Conservation (phyloP, 805 yeast genomes). For the Blastobotrys peoriensis region DNA sequence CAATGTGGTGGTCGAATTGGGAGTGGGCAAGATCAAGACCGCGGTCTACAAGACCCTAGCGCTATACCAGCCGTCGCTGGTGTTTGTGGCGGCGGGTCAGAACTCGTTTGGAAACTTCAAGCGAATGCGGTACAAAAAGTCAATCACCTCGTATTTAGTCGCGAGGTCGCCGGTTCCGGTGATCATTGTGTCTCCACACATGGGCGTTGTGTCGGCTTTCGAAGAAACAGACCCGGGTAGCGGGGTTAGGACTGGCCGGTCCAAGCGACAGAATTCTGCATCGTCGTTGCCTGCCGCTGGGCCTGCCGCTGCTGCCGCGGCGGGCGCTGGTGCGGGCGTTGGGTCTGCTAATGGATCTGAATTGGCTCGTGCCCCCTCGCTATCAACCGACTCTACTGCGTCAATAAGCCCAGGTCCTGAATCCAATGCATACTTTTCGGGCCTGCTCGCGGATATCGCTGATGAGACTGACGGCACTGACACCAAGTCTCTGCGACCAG, state of each 20-base stretch:
- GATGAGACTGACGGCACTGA: not conserved
- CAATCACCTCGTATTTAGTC: conserved; percentile 58
- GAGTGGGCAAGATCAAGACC: conserved; percentile 50
- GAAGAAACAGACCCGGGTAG: not conserved
- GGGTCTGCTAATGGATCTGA: not conserved
- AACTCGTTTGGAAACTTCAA: conserved; percentile 45
- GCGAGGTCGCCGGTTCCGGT: conserved; percentile 60
- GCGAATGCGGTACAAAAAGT: conserved; percentile 47
- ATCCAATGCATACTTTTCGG: conserved; percentile 2
- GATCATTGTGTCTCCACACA: conserved; percentile 47
- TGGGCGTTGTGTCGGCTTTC: not conserved
- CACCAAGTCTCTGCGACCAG: not conserved
- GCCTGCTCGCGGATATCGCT: not conserved
- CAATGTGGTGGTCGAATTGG: conserved; percentile 51
- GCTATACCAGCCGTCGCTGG: conserved; percentile 55
- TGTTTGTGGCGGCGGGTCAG: conserved; percentile 43
- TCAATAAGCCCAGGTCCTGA: not conserved
- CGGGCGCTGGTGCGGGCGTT: too few species aligned
- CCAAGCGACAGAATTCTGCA: not conserved
- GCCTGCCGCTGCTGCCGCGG: not conserved
- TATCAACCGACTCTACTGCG: not conserved
- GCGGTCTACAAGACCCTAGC: conserved; percentile 54
- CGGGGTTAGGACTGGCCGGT: not conserved
- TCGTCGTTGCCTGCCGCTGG: not conserved
- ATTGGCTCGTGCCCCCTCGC: too few species aligned